Percentiles rank a stretch among this genome's conserved stretches.
phyloP scores from a whole-genome alignment of 1,284 basidiomycete genomes.

The Tylopilus sp. region DNA sequence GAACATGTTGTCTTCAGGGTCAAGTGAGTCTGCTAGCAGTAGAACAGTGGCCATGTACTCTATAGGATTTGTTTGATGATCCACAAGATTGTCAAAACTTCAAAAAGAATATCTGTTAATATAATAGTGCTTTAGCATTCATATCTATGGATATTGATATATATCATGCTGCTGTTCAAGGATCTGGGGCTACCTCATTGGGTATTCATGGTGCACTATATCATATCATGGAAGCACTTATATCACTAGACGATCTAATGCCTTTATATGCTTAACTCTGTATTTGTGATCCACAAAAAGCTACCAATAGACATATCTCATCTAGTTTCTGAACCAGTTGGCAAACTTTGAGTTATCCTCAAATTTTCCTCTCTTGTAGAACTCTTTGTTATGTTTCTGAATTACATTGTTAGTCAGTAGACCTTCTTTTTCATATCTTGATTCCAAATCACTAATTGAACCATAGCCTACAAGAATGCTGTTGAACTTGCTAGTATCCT shows the following conservation, averaged over 20 bases:
- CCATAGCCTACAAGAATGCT: too few relatives aligned
- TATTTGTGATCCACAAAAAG: slow-evolving; percentile 47
- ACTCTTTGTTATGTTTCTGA: too few relatives aligned
- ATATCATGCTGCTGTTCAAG: slow-evolving; percentile 42
- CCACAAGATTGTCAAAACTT: slow-evolving; percentile 28
- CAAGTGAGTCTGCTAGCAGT: slow-evolving; percentile 34
- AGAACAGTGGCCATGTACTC: slow-evolving; percentile 24
- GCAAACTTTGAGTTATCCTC: too few relatives aligned
- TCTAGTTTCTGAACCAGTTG: too few relatives aligned
- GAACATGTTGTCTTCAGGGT: slow-evolving; percentile 40
- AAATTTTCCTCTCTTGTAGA: too few relatives aligned
- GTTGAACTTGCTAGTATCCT: too few relatives aligned
- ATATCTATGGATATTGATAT: slow-evolving; percentile 50
- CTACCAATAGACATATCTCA: slow-evolving; percentile 34
- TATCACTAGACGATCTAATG: slow-evolving; percentile 29
- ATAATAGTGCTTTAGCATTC: slow-evolving; percentile 53
- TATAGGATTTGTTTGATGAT: slow-evolving; percentile 33
- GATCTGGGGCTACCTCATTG: slow-evolving; percentile 47
- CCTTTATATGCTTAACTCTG: slow-evolving; percentile 53
- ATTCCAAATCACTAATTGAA: too few relatives aligned
- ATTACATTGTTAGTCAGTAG: too few relatives aligned
- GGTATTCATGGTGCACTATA: slow-evolving; percentile 49
- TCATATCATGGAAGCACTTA: slow-evolving; percentile 47
- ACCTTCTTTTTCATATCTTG: too few relatives aligned
- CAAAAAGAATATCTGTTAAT: slow-evolving; percentile 44